Evolutionary conservation across 164 flowering plant genomes (phyloP), one percentile per base, ranked within the genome.

Genomic region (Stephania yunnanensis): DNA sequence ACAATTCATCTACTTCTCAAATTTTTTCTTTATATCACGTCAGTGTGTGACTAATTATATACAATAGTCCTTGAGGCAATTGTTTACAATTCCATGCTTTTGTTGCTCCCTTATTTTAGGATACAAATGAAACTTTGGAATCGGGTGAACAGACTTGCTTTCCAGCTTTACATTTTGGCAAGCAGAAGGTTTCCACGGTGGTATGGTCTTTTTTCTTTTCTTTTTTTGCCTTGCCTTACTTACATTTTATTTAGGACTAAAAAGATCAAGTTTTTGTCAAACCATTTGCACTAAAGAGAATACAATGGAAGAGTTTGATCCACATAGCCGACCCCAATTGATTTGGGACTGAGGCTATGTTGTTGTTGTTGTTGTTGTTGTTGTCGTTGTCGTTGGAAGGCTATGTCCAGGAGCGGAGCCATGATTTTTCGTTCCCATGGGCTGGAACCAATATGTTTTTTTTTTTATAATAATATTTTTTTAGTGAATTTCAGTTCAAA

Each of bases 141-240:
- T 86, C 87, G 77, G 99, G 99, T 66, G 97, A 93, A 76, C 85
- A 86, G 77, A 93, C 90, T n/a, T 91, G 84, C 78, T 95, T 89
- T 78, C 99, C 98, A 45, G 98, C 97, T 22, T 76, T 95, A 61
- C 77, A 81, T 76, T 86, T 92, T 84, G 96, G 97, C 58, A 5
- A 48, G 52, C 83, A 86, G 78, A 90, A 86, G 71, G 68, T 87
- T 58, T 87, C 93, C 50, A 81, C 92, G n/a, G 90, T 95, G 88
- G 98, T 93, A 83, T 81, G 85, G 72, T 55, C 52, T 17, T 2
- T 2, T 25, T 52, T 13, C 15, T 52, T 67, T 52, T 67, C 10
- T 70, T 52, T 67, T 17, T 70, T 15, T 36, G 11, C 58, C 1
- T 46, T 65, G 71, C 46, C 25, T 25, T 25, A 25, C 25, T 9